Evolutionary conservation across 73 alveolate species (phyloP).

Genomic region (Breviolum minutum): DNA sequence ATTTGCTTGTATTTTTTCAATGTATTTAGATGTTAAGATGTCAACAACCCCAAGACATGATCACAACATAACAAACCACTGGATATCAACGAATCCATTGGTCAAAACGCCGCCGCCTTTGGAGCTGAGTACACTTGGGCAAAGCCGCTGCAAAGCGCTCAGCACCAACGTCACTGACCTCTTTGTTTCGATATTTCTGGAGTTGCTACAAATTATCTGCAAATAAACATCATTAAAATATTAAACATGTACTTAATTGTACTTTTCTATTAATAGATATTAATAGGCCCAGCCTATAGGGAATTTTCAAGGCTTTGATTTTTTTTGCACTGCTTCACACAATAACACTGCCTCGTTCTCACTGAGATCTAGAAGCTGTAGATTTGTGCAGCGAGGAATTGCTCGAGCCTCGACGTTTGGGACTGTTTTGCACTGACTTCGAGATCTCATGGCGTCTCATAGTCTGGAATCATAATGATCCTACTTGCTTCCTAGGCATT

Average conservation of each 20-base stretch:
- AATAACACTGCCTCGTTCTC: conserved; percentile 53
- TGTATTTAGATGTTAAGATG: not conserved
- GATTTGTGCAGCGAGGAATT: conserved; percentile 58
- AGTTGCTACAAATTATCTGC: too few relatives aligned
- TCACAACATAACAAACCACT: not conserved
- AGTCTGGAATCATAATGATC: too few relatives aligned
- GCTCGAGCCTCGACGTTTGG: conserved; percentile 44
- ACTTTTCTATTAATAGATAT: too few relatives aligned
- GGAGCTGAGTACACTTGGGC: conserved; percentile 77
- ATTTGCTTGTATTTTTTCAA: too few relatives aligned
- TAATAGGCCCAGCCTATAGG: too few relatives aligned
- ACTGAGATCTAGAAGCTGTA: conserved; percentile 69
- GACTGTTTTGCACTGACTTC: too few relatives aligned
- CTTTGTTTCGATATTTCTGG: too few relatives aligned
- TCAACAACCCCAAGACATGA: not conserved
- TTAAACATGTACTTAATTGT: too few relatives aligned
- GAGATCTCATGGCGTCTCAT: too few relatives aligned
- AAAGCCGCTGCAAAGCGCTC: conserved; percentile 86
- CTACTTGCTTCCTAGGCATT: too few relatives aligned
- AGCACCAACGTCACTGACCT: conserved; percentile 84
- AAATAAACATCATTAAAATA: too few relatives aligned
- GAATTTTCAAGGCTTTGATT: not conserved
- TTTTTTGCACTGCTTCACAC: not conserved
- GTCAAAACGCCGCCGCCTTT: not conserved
- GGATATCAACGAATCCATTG: not conserved